These are phyloP conservation scores for Aspergillus pseudotamarii DNA, from an alignment of 2,329 filamentous ascomycete genomes.

Conservation along the genomic window DNA sequence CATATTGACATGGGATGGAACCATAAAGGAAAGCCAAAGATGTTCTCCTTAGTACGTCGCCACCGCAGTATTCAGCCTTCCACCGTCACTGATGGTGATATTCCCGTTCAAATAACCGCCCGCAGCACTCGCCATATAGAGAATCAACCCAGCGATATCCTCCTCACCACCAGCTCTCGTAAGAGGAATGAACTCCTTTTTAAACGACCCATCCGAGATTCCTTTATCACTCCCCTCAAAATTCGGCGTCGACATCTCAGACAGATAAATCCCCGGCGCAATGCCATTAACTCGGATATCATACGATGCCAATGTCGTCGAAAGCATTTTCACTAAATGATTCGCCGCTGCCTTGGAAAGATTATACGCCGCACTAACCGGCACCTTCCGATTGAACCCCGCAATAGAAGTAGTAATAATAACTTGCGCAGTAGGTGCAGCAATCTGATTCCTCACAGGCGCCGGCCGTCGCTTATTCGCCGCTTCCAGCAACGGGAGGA, in stretches of 20 bases:
- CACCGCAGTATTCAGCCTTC: slow-evolving; percentile 60
- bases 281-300: slow-evolving; percentile 55
- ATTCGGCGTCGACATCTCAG: slow-evolving; percentile 60
- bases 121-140: slow-evolving; percentile 67
- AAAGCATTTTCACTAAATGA: slow-evolving; percentile 54
- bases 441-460: slow-evolving; percentile 31
- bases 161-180: slow-evolving; percentile 62
- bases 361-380: slow-evolving; percentile 48
- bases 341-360: slow-evolving; percentile 52
- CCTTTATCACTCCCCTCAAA: slow-evolving; percentile 45
- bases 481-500: slow-evolving; percentile 46
- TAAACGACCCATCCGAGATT: slow-evolving; percentile 42
- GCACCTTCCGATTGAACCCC: slow-evolving; percentile 43
- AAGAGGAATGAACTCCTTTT: slow-evolving; percentile 57
- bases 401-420: slow-evolving; percentile 53
- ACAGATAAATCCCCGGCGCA: slow-evolving; percentile 59
- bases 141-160: slow-evolving; percentile 66
- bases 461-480: slow-evolving; percentile 43
- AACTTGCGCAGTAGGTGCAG: slow-evolving; percentile 46
- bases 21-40: background rate
- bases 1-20: background rate
- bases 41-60: slow-evolving; percentile 51
- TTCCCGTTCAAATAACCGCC: slow-evolving; percentile 69
- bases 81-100: slow-evolving; percentile 65
- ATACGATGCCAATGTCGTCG: slow-evolving; percentile 44